phyloP scores from a whole-genome alignment of 2,329 filamentous ascomycete genomes.

The Ascomycota sp. region DNA sequence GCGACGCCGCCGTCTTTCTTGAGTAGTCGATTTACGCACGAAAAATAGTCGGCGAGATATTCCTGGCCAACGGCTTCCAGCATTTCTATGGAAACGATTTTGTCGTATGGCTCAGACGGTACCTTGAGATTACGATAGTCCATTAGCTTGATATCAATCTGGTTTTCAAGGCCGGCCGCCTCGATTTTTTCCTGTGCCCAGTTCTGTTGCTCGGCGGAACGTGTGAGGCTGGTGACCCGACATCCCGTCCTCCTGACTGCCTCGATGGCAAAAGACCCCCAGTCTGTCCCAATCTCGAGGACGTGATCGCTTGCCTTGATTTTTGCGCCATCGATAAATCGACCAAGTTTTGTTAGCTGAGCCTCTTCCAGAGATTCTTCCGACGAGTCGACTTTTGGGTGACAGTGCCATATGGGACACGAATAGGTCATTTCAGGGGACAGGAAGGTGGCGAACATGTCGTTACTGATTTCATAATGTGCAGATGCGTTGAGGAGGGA shows the following conservation, averaged over 20 bases:
- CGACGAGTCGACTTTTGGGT: not conserved
- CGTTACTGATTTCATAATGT: conserved; percentile 59
- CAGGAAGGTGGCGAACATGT: conserved; percentile 55
- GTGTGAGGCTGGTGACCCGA: conserved; percentile 45
- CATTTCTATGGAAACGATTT: conserved; percentile 61
- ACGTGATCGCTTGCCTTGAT: conserved; percentile 48
- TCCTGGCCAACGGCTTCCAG: conserved; percentile 52
- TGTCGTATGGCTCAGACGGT: conserved; percentile 39
- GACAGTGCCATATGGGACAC: conserved; percentile 40
- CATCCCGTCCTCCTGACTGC: conserved; percentile 47
- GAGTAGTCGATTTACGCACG: conserved; percentile 38
- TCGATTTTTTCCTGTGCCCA: conserved; percentile 45
- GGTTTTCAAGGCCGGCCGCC: conserved; percentile 35
- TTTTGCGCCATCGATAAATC: conserved; percentile 43
- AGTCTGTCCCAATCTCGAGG: conserved; percentile 56
- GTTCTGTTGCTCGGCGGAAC: conserved; percentile 48
- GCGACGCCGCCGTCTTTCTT: conserved; percentile 47
- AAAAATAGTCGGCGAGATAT: conserved; percentile 48
- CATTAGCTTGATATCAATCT: conserved; percentile 43
- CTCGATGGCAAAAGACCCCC: conserved; percentile 54
- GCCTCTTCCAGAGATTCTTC: conserved; percentile 42
- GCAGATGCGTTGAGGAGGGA: conserved; percentile 46
- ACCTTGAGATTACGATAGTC: conserved; percentile 45
- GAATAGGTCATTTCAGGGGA: conserved; percentile 63
- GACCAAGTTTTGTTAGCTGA: conserved; percentile 44